Conservation (phyloP, 495 filamentous ascomycete genomes). For the Trichoderma erinaceum region DNA sequence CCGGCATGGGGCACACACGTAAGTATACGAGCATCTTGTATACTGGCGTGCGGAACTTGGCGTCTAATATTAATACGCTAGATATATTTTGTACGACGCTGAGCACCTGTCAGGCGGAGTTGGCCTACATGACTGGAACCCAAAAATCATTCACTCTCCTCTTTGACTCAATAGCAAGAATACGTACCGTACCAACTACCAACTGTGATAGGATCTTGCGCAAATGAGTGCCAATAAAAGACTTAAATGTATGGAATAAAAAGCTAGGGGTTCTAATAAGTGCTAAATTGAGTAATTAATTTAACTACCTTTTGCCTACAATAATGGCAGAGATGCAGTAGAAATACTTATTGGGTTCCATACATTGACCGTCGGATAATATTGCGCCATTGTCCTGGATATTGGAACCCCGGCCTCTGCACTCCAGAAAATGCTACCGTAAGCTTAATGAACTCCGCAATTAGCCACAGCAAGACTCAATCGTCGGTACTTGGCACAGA, state of each 20-base stretch:
- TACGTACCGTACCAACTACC: not conserved
- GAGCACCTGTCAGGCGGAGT: not conserved
- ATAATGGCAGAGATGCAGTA: not conserved
- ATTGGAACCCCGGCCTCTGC: not conserved
- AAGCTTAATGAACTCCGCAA: conserved; percentile 8
- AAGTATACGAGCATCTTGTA: not conserved
- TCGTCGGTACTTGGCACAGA: not conserved
- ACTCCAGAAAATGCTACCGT: conserved; percentile 9
- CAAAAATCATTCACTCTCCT: not conserved
- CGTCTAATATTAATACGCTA: not conserved
- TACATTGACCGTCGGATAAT: not conserved
- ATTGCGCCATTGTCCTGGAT: not conserved
- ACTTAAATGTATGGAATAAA: no score
- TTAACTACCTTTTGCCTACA: no score
- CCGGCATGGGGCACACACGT: not conserved
- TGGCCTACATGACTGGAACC: not conserved
- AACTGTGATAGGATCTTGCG: no score
- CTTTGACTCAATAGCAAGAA: not conserved
- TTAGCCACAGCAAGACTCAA: not conserved
- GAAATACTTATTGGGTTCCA: not conserved
- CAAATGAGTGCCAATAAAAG: no score
- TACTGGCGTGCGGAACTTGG: not conserved
- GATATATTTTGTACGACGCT: not conserved
- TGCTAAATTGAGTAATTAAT: no score
- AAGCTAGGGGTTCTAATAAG: no score